Percentiles rank a stretch among this genome's conserved stretches.
Evolutionary conservation across 2,329 filamentous ascomycete species (phyloP).

Genomic region (Trichophyton schoenleinii): DNA sequence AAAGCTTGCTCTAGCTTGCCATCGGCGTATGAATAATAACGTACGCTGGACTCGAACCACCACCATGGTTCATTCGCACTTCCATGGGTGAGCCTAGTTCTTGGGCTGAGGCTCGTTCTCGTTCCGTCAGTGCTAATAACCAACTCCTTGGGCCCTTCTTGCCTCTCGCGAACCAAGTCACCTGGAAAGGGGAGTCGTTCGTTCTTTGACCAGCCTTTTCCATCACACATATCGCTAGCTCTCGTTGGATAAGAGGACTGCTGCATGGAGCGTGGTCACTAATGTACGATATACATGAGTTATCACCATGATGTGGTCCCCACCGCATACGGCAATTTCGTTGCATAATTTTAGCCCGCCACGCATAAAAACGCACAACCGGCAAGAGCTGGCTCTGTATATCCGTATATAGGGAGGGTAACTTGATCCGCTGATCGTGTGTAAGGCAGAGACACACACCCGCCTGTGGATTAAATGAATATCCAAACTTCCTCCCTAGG

Average conservation of each 20-base stretch:
- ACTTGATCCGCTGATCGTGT: neutral
- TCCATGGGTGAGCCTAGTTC: neutral
- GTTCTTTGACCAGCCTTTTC: neutral
- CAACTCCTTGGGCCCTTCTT: neutral
- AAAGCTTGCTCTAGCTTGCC: neutral
- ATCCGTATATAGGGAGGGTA: neutral
- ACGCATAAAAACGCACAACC: neutral
- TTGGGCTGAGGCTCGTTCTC: slow-evolving; percentile 1
- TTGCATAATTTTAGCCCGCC: neutral
- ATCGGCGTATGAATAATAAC: neutral
- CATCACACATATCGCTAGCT: neutral
- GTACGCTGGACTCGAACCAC: neutral
- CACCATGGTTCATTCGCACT: neutral
- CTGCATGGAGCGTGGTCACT: neutral
- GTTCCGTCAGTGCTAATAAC: neutral
- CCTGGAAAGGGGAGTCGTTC: neutral
- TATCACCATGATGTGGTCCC: neutral
- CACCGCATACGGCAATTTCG: neutral
- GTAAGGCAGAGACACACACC: neutral
- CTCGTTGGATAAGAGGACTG: neutral
- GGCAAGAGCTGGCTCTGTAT: neutral
- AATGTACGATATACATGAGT: slow-evolving; percentile 1
- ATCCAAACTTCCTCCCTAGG: neutral
- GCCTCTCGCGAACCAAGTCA: neutral
- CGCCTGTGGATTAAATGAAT: neutral